Evolutionary conservation across 176 grass and related monocot genomes (phyloP).

Genomic region (Carex kokanica): DNA sequence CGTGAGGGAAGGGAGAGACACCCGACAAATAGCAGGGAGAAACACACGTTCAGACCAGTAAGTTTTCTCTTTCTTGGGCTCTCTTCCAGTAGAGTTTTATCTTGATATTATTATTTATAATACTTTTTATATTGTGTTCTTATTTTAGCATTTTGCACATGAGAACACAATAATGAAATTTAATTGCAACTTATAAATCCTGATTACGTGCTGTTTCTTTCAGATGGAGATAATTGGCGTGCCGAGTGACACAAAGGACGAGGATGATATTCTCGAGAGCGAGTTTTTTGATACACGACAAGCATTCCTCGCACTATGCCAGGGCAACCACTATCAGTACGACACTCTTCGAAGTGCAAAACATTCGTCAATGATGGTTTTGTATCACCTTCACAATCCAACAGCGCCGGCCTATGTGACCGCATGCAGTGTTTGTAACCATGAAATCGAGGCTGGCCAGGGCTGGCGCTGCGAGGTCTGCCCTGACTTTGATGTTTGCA

Average conservation of each 20-base stretch:
- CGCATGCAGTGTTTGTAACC: conserved; percentile 75
- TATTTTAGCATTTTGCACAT: background rate
- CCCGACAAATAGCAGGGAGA: conserved; percentile 65
- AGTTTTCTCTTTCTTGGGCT: conserved; percentile 22
- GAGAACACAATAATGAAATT: background rate
- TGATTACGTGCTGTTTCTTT: background rate
- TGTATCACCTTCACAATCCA: conserved; percentile 99
- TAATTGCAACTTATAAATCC: background rate
- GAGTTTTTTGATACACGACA: conserved; percentile 98
- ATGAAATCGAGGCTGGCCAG: conserved; percentile 95
- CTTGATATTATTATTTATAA: background rate
- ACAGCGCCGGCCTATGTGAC: conserved; percentile 98
- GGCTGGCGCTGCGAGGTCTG: conserved; percentile 99
- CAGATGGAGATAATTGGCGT: conserved; percentile 75
- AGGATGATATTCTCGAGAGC: conserved; percentile 97
- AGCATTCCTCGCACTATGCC: conserved; percentile 96
- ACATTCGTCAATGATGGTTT: conserved; percentile 99
- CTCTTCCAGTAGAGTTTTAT: conserved; percentile 7
- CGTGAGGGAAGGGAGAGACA: conserved; percentile 86
- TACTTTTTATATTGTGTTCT: background rate
- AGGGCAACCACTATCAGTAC: conserved; percentile 99
- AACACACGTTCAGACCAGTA: conserved; percentile 78
- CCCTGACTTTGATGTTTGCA: conserved; percentile 98
- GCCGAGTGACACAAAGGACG: conserved; percentile 84
- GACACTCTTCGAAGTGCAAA: conserved; percentile 96